phyloP scores from a whole-genome alignment of 176 grass and related monocot species.

The Coix lacrymajobi region DNA sequence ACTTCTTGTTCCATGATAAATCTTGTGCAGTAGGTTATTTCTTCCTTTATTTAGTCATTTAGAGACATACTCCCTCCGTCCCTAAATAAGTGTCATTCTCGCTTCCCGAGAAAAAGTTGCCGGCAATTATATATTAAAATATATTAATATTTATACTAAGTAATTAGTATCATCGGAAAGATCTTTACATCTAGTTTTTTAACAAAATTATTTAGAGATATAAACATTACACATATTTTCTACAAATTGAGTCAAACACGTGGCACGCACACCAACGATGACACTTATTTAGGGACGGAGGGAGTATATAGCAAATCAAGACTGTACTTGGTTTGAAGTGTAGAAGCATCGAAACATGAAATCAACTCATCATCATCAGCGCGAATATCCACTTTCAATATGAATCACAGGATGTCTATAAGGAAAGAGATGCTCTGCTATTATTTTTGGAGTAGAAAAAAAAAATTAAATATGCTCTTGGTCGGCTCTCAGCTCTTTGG shows the following conservation, averaged over 20 bases:
- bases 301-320: constrained; percentile 16
- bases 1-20: neutral
- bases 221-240: no score
- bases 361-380: constrained; percentile 31
- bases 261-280: no score
- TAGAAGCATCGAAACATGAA: constrained; percentile 36
- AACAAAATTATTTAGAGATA: no score
- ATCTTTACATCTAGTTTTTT: no score
- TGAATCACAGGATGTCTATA: constrained; percentile 20
- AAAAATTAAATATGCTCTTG: neutral
- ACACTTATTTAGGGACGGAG: no score
- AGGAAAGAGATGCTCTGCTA: constrained; percentile 8
- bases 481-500: constrained; percentile 17
- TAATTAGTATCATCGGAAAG: no score
- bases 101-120: no score
- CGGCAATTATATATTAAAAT: no score
- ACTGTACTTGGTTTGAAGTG: constrained; percentile 41
- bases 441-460: constrained; percentile 16
- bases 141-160: no score
- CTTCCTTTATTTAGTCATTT: constrained; percentile 2
- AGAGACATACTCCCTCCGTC: constrained; percentile 3
- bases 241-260: no score
- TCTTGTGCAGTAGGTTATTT: neutral
- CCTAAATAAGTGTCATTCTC: no score
- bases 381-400: constrained; percentile 37